Base-by-base conservation (phyloP, 441 rosid species). In the Hura crepitans region DNA sequence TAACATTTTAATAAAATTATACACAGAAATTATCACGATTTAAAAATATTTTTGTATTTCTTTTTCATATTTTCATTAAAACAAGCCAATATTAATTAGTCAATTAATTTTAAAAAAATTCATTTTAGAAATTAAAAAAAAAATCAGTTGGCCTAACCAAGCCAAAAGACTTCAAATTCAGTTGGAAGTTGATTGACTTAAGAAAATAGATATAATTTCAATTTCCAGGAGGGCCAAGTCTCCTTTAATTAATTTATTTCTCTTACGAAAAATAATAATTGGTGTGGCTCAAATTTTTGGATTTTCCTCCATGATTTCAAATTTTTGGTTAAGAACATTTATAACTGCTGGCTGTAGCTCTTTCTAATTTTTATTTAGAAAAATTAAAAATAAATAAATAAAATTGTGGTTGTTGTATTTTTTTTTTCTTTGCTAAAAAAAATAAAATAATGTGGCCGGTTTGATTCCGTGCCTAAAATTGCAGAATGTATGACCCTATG, bases 321-420 rank as follows among this genome's bases (percentile, higher is more conserved):
- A 64, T 42, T 61, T 70, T 25, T 73, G 51, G 72, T 68, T 69
- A 60, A 70, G 53, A 57, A 50, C 20, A 67, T 63, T 56, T 55
- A 45, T 50, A 13, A 28, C 0, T 7, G 77, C 61, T 50, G 22
- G 8, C 47, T 13, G 8, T 46, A 8, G 23, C 11, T 3, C 56
- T 23, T 15, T 37, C 37, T 23, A 1, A 23, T 49, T 18, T 11
- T 23, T 43, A 13, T 1, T 45, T 27, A 2, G 12, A 15, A 63
- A 15, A 7, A 62, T 2, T 20, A 5, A 1, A 35, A 35, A 2
- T 35, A 2, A 35, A 37, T 10, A 37, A 37, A 37, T 37, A 10
- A 37, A 14, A n/a, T 8, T 10, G 2, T 10, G 12, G 46, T 42
- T 10, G 46, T 42, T 9, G 46, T 42, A 9, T 42, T 42, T 42